Base-by-base conservation (phyloP, 768 basidiomycete genomes). In the Agaricus bisporus region DNA sequence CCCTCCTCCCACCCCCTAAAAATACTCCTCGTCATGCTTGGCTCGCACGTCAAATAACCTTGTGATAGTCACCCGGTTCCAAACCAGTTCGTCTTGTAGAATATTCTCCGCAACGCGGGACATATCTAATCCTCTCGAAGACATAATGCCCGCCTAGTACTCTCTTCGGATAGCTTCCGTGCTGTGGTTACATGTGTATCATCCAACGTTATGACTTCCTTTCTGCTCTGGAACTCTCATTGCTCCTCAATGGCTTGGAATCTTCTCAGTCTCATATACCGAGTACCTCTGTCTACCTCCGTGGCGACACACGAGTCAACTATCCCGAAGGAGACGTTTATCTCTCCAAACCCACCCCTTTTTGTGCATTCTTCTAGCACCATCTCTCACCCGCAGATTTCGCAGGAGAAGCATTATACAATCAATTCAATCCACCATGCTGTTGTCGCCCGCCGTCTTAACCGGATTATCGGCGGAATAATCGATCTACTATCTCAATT, bases 1-100 rank as follows among this genome's bases (percentile, higher is more conserved):
- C 38, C 12, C 7, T 12, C 3, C 32, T 54, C 53, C 18, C 53
- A 54, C 52, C 15, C 7, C 4, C 25, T 41, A 43, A 50, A 41
- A 29, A 41, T 49, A 35, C 32, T 22, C 22, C 22, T 22, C 22
- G 22, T 22, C 22, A 22, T 22, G 26, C 28, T 10, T 22, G 28
- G 32, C 46, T 52, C 51, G 43, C 51, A 52, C 51, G 51, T 52
- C 51, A 52, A 52, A 52, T 45, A 45, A 38, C 1, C 51, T 52
- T 39, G 32, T 44, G 51, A 45, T 39, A 29, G 44, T 52, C 35
- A 22, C 20, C 43, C 41, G 41, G 38, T 6, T 29, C 26, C 38
- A 50, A 32, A 41, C 39, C 20, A 28, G 48, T 25, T 20, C 32
- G 38, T 25, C 22, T 32, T 22, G 22, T 22, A 22, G 22, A 22